Base-by-base conservation (phyloP, 495 filamentous ascomycete genomes). In the Pyronema omphalodes region DNA sequence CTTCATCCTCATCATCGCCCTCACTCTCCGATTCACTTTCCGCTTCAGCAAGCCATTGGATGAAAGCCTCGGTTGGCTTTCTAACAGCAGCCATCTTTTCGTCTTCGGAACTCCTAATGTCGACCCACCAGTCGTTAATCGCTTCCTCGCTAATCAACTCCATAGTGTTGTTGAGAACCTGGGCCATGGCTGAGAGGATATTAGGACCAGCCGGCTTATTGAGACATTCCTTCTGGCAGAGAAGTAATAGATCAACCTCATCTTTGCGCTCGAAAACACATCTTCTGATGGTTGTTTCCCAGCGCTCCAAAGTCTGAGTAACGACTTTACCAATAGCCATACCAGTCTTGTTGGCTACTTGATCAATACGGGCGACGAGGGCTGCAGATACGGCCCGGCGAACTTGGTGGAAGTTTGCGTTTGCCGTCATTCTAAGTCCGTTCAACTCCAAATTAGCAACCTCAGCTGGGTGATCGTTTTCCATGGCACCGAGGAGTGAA, bases 81-180 rank as follows among this genome's bases (percentile, higher is more conserved):
- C 83, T 80, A 19, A 95, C 78, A 54, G 67, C 76, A 40, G 68
- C 62, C 79, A 94, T 79, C 51, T 76, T 74, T 34, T 83, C 82
- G 7, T 68, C 76, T 52, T 71, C 74, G 33, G 70, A 75, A 7
- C 78, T 77, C 59, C 77, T 74, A 56, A 72, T 71, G 67, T 91
- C 78, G 15, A 71, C 74, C 89, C 88, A 96, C 91, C 91, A 98
- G 55, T 76, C 75, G 63, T 88, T 70, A 44, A 91, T 82, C 0
- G 81, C 88, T 39, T 94, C 89, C 65, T 93, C 85, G 65, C 94
- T 88, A 0, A 95, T 66, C 6, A 95, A 73, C 57, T 96, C 91
- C 51, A 82, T 66, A 14, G 40, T 35, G 53, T 83, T 79, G 65
- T 93, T 93, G 52, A 94, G 70, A 65, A 83, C 79, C 70, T 89